Conservation (phyloP, 306 rosid species). For the Lotus japonicus region DNA sequence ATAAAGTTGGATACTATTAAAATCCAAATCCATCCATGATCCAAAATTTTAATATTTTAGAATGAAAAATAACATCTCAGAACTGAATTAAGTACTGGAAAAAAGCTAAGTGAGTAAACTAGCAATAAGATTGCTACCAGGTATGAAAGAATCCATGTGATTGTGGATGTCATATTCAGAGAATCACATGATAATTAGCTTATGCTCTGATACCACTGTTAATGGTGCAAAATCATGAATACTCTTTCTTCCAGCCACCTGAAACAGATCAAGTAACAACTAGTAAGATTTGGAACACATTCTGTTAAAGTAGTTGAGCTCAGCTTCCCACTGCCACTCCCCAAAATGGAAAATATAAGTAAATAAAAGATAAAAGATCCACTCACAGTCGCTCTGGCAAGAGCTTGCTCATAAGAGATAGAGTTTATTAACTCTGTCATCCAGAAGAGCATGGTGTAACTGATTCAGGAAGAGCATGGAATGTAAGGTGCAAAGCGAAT, state of each 20-base stretch:
- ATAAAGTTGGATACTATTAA: too few species aligned
- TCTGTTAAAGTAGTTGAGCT: background rate
- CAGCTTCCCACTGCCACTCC: too few species aligned
- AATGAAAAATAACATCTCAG: too few species aligned
- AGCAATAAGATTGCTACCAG: background rate
- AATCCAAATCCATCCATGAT: too few species aligned
- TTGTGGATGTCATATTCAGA: background rate
- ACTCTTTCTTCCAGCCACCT: background rate
- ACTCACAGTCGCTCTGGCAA: background rate
- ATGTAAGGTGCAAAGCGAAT: background rate
- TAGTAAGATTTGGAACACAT: background rate
- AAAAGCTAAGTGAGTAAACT: background rate
- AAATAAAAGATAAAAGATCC: too few species aligned
- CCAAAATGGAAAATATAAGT: too few species aligned
- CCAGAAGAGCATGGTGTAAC: background rate
- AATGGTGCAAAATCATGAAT: background rate
- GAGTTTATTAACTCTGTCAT: background rate
- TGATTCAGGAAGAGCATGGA: background rate
- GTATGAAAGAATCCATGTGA: background rate
- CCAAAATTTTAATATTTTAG: too few species aligned
- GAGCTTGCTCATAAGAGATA: background rate
- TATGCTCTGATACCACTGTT: too few species aligned
- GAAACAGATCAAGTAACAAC: background rate
- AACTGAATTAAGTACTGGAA: too few species aligned
- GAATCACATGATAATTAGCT: background rate